Percentiles rank a stretch among this genome's conserved stretches.
Evolutionary conservation across 208 protist species (phyloP).

Genomic region (Polymyxa betae): DNA sequence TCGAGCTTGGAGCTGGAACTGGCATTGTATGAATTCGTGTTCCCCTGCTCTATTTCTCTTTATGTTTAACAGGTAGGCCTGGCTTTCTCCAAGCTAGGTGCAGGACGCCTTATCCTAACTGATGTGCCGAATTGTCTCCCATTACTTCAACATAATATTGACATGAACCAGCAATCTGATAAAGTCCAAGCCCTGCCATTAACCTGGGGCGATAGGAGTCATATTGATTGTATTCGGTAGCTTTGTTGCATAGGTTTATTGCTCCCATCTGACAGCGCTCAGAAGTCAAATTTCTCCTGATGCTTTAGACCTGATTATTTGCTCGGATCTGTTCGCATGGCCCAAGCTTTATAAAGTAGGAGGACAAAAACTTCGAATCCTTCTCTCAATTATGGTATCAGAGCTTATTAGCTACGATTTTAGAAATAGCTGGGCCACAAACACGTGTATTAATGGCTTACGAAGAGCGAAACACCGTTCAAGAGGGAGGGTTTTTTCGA

Average conservation of each 20-base stretch:
- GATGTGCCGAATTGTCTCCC: conserved; percentile 2
- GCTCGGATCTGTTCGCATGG: conserved; percentile 43
- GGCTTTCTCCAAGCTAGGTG: neutral
- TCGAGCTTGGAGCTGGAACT: conserved; percentile 4
- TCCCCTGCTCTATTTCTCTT: too few species aligned
- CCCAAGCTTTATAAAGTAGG: neutral
- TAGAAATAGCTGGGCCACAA: neutral
- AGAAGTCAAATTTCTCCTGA: neutral
- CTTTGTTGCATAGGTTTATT: neutral
- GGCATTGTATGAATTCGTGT: too few species aligned
- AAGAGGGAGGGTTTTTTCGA: conserved; percentile 35
- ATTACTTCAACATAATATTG: neutral
- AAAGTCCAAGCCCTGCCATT: neutral
- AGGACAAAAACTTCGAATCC: too few species aligned
- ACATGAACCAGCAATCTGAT: neutral
- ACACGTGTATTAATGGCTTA: conserved; percentile 11
- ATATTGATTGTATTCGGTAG: neutral
- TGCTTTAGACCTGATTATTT: neutral
- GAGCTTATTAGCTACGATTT: neutral
- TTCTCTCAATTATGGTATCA: too few species aligned
- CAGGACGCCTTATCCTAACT: neutral
- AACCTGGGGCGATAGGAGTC: conserved; percentile 27
- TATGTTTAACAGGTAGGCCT: too few species aligned
- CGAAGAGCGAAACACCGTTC: neutral
- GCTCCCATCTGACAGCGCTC: neutral